A percentile compares a stretch with the other conserved stretches of the same genome.
phyloP scores from a whole-genome alignment of 345 rosid genomes.

The Kandelia obovata region DNA sequence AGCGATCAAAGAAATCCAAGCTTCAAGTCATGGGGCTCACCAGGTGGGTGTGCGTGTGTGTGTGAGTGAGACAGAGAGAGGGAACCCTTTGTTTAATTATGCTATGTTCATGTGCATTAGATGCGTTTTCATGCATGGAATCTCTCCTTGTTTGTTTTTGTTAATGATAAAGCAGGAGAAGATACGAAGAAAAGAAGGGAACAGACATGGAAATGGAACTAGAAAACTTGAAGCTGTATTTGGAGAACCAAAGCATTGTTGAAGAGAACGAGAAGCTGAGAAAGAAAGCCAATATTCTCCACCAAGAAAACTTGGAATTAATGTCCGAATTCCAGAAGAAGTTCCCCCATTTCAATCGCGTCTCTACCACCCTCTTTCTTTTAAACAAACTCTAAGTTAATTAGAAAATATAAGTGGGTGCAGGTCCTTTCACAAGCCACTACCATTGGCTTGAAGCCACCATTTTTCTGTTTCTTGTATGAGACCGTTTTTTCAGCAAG shows the following conservation, averaged over 20 bases:
- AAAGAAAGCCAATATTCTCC: conserved; percentile 49
- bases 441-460: too few species aligned
- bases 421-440: too few species aligned
- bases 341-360: conserved; percentile 31
- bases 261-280: conserved; percentile 61
- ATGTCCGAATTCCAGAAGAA: conserved; percentile 44
- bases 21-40: conserved; percentile 43
- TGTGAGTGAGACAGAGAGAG: not conserved
- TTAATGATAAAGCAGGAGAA: conserved; percentile 20
- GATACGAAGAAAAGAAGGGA: conserved; percentile 24
- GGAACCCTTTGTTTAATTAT: not conserved
- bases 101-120: not conserved
- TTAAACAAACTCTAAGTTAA: conserved; percentile 4
- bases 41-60: conserved; percentile 24
- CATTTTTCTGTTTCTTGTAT: too few species aligned
- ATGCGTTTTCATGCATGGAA: not conserved
- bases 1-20: conserved; percentile 35
- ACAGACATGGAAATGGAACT: conserved; percentile 51
- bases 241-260: conserved; percentile 55
- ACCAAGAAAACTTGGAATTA: conserved; percentile 52
- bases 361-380: conserved; percentile 28
- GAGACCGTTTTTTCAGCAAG: too few species aligned
- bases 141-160: not conserved
- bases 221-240: conserved; percentile 55
- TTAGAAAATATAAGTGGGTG: too few species aligned